These are phyloP conservation scores for Chloranthus sessilifolius DNA, from an alignment of 164 flowering plant species.

Conservation along the genomic window DNA sequence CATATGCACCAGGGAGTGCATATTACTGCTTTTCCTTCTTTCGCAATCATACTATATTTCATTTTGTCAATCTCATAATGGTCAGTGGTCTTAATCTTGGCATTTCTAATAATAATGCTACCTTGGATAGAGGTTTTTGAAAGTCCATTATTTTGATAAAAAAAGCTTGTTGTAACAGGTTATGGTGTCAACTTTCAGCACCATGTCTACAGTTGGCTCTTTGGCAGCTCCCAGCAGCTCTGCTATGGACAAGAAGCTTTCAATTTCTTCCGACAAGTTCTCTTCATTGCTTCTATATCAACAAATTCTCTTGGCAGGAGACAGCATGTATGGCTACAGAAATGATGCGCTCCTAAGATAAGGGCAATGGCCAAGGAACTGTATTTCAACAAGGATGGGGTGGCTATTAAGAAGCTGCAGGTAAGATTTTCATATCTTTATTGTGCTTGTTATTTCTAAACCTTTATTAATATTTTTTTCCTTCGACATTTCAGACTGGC, in stretches of 20 bases:
- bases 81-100: no score
- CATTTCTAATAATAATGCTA: no score
- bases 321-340: constrained; percentile 29
- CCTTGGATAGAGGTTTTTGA: no score
- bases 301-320: constrained; percentile 37
- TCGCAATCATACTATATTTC: no score
- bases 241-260: constrained; percentile 33
- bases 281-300: constrained; percentile 63
- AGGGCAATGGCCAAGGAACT: constrained; percentile 85
- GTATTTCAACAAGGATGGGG: constrained; percentile 94
- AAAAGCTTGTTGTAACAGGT: no score
- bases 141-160: no score
- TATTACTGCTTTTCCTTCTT: no score
- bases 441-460: not conserved
- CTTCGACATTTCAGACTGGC: constrained; percentile 45
- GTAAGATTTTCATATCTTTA: constrained; percentile 25
- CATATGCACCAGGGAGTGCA: no score
- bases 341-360: constrained; percentile 32
- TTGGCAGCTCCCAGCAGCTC: constrained; percentile 41
- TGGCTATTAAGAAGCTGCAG: constrained; percentile 81
- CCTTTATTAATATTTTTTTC: no score
- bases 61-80: no score
- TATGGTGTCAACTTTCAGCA: no score
- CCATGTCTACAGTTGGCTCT: constrained; percentile 57
- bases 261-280: constrained; percentile 35